These are phyloP conservation scores for Chenopodium formosanum DNA, from an alignment of 148 eudicot genomes.

Conservation along the genomic window DNA sequence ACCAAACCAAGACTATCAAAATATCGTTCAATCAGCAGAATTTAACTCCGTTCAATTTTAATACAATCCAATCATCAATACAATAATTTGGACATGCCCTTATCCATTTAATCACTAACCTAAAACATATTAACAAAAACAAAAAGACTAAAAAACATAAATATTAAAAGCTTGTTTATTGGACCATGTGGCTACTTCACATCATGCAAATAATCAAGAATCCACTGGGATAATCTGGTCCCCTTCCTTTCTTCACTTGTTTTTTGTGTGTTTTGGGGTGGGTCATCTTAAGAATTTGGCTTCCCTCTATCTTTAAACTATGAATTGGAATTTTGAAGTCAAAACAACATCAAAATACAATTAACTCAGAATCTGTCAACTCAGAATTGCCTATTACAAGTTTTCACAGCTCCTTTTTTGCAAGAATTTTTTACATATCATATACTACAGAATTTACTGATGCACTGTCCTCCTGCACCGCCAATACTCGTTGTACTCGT, in stretches of 20 bases:
- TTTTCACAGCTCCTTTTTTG: neutral
- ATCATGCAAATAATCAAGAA: constrained; percentile 12
- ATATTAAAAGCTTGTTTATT: constrained; percentile 6
- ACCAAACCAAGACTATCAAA: too few species aligned
- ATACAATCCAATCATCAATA: too few species aligned
- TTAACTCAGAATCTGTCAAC: constrained; percentile 11
- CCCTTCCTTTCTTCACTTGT: neutral
- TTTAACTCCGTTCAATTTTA: too few species aligned
- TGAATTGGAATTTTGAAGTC: neutral
- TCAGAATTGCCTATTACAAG: neutral
- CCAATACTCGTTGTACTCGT: neutral
- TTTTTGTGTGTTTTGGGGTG: neutral
- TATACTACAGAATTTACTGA: neutral
- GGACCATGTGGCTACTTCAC: constrained; percentile 30
- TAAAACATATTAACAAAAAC: neutral
- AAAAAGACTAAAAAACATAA: neutral
- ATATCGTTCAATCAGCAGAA: too few species aligned
- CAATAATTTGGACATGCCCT: neutral
- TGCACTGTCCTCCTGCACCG: neutral
- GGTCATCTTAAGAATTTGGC: neutral
- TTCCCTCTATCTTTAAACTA: neutral
- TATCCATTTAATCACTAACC: neutral
- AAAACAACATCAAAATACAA: constrained; percentile 6
- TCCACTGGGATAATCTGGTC: constrained; percentile 24
- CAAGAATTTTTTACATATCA: neutral